Evolutionary conservation across 345 rosid species (phyloP), one percentile per base, ranked within the genome.

Genomic region (Leavenworthia alabamica): DNA sequence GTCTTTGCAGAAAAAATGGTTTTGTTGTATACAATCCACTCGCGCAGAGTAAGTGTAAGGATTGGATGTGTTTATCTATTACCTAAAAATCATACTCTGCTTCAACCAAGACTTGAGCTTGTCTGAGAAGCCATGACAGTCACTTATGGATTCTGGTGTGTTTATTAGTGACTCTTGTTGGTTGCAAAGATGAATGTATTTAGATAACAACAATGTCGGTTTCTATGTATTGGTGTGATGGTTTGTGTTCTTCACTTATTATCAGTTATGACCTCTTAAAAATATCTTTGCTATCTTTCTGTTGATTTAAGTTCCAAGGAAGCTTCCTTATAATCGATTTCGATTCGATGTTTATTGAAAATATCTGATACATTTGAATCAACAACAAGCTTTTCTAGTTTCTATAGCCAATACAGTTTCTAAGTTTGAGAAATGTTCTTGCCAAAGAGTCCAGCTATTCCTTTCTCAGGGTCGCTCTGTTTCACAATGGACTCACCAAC

Each of bases 401-500:
- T 36, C 17, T 16, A 17, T 1, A 23, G 39, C 3, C n/a, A n/a
- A 41, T n/a, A 20, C 2, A 27, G 8, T 5, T 23, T 47, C 28
- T 71, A 59, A 59, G 81, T 49, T 71, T 58, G 59, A 22, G 96
- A 92, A 22, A 93, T 82, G 63, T 85, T 89, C 77, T 60, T 83
- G 24, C 99, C 97, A 60, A 85, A 93, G 40, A 93, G 91, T 66
- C 86, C 88, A 3, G 75, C 59, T 64, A 93, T 89, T 55, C 85
- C 99, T 71, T 80, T 78, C 64, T 80, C 80, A 1, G 96, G 97
- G 56, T 89, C 91, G 31, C 67, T 78, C 66, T 93, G 97, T 66
- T 83, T 89, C 71, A 89, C 96, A 11, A 93, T 70, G 1, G 97
- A 93, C 62, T 93, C 99, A 12, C 99, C 96, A 55, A 93, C 99